These are phyloP conservation scores for Penicillium sp. DNA, from an alignment of 2,329 filamentous ascomycete species.

Conservation along the genomic window DNA sequence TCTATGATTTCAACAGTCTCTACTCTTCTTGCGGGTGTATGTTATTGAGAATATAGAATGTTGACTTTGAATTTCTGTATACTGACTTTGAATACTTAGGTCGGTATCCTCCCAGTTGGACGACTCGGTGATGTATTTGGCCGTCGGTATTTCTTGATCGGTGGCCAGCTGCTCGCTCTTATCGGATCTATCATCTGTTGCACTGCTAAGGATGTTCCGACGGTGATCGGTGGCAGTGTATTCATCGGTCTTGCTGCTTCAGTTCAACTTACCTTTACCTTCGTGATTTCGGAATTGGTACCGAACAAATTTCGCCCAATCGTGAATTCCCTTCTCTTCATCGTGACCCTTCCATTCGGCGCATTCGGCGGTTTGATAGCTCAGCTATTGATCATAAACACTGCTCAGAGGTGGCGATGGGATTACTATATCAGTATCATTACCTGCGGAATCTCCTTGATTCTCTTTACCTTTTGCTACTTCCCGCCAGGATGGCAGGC, in stretches of 20 bases:
- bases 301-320: conserved; percentile 43
- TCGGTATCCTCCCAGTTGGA: conserved; percentile 38
- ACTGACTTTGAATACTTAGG: conserved; percentile 4
- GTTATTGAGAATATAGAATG: no score
- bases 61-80: background rate
- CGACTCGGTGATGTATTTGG: conserved; percentile 42
- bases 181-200: conserved; percentile 45
- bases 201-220: conserved; percentile 40
- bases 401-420: conserved; percentile 53
- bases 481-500: conserved; percentile 44
- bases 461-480: conserved; percentile 7
- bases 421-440: conserved; percentile 56
- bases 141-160: conserved; percentile 39
- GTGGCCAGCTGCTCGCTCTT: conserved; percentile 34
- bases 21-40: conserved; percentile 14
- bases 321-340: conserved; percentile 38
- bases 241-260: conserved; percentile 43
- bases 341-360: conserved; percentile 35
- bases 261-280: conserved; percentile 44
- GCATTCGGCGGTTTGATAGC: conserved; percentile 52
- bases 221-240: conserved; percentile 44
- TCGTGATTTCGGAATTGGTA: conserved; percentile 44
- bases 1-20: conserved; percentile 34
- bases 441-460: conserved; percentile 38
- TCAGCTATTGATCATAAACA: conserved; percentile 49